phyloP scores from a whole-genome alignment of 805 yeast genomes.

The Blastobotrys terrestris region DNA sequence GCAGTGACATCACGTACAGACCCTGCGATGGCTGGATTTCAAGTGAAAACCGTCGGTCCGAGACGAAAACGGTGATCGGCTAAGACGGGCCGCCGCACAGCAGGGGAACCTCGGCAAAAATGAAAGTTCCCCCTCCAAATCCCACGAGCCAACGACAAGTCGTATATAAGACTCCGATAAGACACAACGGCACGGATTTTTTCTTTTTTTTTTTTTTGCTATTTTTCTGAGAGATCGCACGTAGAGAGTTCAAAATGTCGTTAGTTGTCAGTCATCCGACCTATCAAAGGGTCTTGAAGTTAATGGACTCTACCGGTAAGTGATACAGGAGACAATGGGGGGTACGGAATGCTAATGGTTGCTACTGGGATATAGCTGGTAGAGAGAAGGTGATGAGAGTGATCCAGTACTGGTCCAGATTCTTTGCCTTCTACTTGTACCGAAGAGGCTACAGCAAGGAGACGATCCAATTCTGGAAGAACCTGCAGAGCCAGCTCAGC shows the following conservation, averaged over 20 bases:
- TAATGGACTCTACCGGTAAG: neutral
- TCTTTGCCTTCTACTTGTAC: constrained; percentile 55
- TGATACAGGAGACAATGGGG: neutral
- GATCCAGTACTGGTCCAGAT: constrained; percentile 73
- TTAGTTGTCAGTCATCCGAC: constrained; percentile 65
- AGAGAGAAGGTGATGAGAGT: constrained; percentile 77
- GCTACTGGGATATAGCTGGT: constrained; percentile 35
- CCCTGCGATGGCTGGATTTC: neutral
- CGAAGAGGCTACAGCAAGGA: constrained; percentile 49
- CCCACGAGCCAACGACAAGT: neutral
- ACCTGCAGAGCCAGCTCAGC: constrained; percentile 56
- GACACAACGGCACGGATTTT: neutral
- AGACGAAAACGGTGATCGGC: neutral
- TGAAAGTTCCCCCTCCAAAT: neutral
- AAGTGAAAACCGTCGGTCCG: neutral
- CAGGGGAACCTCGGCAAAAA: neutral
- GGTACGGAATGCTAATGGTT: neutral
- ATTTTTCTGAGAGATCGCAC: neutral
- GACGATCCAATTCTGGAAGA: constrained; percentile 43
- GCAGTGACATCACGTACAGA: neutral
- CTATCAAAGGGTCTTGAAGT: constrained; percentile 35
- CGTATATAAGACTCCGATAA: neutral
- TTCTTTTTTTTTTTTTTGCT: no score
- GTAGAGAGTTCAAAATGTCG: constrained; percentile 5
- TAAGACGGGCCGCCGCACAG: no score